Evolutionary conservation across 2,329 filamentous ascomycete genomes (phyloP), one percentile per base, ranked within the genome.

Genomic region (Podosphaera aphanis): DNA sequence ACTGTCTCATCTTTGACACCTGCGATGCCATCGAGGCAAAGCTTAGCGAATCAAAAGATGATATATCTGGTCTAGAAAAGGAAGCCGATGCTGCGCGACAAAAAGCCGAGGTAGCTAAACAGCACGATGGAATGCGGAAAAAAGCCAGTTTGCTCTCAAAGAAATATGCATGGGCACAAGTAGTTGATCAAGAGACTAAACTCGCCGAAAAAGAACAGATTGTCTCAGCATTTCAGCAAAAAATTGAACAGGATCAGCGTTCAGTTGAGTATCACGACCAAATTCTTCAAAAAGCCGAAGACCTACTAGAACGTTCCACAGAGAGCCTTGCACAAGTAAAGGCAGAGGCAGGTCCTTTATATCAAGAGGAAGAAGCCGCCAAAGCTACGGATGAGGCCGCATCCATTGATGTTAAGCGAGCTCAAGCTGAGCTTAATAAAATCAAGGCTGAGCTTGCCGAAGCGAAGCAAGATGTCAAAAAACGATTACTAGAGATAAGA

Each of bases 151-250:
- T 72, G 20, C 66, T 81, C 39, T 64, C 68, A 38, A 67, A 71
- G 16, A 79, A 92, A 62, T 66, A 83, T 50, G 77, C 80, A n/a
- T 98, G 90, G 90, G 73, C 76, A 20, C 83, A 92, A 56, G 85
- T 95, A 1, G 72, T 77, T 43, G 76, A 83, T 47, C 70, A 82
- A 59, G 88, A 95, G 60, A 63, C 60, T 31, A 56, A 62, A 2
- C 56, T 77, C 0, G 58, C 61, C 42, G 58, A 60, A 48, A 58
- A 73, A 1, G 59, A 64, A 45, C 57, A 56, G 45, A 50, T 56
- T 21, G 47, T 59, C 16, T 47, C 52, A 19, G 52, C 55, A 6
- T 53, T 60, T 3, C 59, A 66, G 36, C 54, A 61, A 13, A 59
- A 56, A 3, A 55, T 71, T 13, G 56, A 53, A 2, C 51, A 61